Conservation (phyloP, 208 protist species). For the Balamuthia mandrillaris region DNA sequence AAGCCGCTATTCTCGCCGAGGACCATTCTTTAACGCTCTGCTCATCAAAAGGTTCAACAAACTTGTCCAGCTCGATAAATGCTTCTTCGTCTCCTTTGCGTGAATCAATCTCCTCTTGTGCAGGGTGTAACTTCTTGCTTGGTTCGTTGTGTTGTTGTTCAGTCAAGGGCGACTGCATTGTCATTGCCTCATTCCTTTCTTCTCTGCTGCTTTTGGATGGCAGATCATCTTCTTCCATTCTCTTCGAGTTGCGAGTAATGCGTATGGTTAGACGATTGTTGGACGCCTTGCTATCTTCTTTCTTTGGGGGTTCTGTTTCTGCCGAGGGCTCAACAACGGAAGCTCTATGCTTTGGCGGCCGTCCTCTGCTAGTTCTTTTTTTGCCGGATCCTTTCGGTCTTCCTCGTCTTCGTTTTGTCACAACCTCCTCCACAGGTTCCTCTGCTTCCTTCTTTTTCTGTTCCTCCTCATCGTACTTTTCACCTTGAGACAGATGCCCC, state of each 20-base stretch:
- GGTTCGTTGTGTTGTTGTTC: neutral
- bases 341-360: neutral
- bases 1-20: neutral
- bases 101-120: neutral
- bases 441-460: neutral
- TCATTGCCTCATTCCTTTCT: neutral
- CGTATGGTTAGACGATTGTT: too few species aligned
- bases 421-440: neutral
- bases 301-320: too few species aligned
- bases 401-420: neutral
- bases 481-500: neutral
- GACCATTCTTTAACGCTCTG: neutral
- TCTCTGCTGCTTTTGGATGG: neutral
- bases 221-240: neutral
- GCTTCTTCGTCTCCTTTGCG: neutral
- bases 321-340: too few species aligned
- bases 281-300: neutral
- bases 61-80: neutral
- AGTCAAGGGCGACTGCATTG: neutral
- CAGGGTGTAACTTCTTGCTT: neutral
- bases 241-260: too few species aligned
- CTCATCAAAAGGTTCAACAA: neutral
- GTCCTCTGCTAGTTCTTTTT: neutral
- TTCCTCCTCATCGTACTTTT: neutral
- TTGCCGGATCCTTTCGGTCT: neutral